Base-by-base conservation (phyloP, 2,329 filamentous ascomycete species). In the Zymoseptoria pseudotritici region DNA sequence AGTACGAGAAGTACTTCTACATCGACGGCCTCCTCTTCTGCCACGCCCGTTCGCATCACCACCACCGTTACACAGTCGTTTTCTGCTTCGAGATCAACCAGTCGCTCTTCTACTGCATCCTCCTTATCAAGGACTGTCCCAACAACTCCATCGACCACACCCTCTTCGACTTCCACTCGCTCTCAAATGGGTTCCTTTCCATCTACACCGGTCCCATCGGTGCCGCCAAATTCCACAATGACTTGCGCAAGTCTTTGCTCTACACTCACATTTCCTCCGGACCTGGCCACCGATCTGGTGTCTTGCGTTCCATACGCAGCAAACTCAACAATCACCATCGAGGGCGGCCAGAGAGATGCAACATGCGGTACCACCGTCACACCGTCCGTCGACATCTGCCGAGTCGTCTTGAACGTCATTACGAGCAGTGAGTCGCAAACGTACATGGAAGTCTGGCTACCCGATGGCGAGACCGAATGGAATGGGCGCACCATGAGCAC, bases 371-470 rank as follows among this genome's bases (percentile, higher is more conserved):
- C 66, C 42, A 62, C 62, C 6, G 62, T 68, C 56, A 64, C 62
- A 13, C 64, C 70, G n/a, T 49, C 60, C 9, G 64, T 70, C 53
- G 74, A 77, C 58, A 65, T 77, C 13, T 79, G 77, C 64, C 75
- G 76, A 29, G 68, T 78, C 29, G 70, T 72, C 3, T 66, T 78
- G 21, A 73, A 72, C 53, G 72, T 78, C 13, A 65, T 72, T 2
- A 78, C 76, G 5, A 75, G 74, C 29, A 67, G 70, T 53, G 68
- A 71, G 19, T 76, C 74, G 4, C 71, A 74, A 19, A 72, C 76
- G 56, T 76, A 72, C 56, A 74, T 77, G 70, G 77, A 79, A 66
- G 75, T 77, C n/a, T 79, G 76, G 76, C 67, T 79, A 9, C 77
- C 77, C 20, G 70, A 69, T 29, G 72, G 71, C 58, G 61, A 67